Percentiles rank a stretch among this genome's conserved stretches.
Evolutionary conservation across 192 early-diverging fungal species (phyloP).

Genomic region (Coemansia sp.): DNA sequence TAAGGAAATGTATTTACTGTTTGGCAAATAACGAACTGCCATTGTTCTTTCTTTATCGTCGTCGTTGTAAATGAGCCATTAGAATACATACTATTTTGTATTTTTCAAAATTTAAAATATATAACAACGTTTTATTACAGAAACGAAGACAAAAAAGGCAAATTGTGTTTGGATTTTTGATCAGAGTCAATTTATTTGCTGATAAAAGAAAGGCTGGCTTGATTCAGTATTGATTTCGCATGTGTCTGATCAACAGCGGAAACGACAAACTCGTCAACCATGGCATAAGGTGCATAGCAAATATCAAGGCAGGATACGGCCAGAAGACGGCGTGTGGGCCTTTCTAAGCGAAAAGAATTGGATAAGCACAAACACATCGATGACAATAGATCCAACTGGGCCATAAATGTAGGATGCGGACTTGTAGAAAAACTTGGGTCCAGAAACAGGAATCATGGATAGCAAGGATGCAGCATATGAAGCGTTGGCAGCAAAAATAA

Average conservation of each 20-base stretch:
- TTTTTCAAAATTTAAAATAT: background rate
- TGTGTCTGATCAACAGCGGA: background rate
- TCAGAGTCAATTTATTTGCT: background rate
- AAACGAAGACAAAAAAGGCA: background rate
- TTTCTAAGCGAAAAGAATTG: slow-evolving; percentile 14
- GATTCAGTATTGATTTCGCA: background rate
- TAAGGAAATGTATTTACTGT: too few species aligned
- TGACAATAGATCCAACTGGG: slow-evolving; percentile 19
- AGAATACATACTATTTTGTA: background rate
- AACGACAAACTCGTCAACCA: too few species aligned
- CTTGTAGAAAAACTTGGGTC: slow-evolving; percentile 5
- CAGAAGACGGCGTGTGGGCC: background rate
- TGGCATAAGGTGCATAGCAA: too few species aligned
- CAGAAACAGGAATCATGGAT: slow-evolving; percentile 49
- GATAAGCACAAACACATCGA: slow-evolving; percentile 19
- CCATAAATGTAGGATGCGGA: slow-evolving; percentile 28
- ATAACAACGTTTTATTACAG: background rate
- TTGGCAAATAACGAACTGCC: too few species aligned
- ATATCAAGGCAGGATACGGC: background rate
- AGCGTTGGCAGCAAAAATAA: slow-evolving; percentile 64
- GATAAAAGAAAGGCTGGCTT: background rate
- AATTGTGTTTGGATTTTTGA: background rate
- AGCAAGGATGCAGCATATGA: slow-evolving; percentile 53
- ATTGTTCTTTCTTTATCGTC: background rate
- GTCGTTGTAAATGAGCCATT: background rate